These are phyloP conservation scores for Apiotrichum porosum DNA, from an alignment of 1,284 basidiomycete species.

Conservation along the genomic window DNA sequence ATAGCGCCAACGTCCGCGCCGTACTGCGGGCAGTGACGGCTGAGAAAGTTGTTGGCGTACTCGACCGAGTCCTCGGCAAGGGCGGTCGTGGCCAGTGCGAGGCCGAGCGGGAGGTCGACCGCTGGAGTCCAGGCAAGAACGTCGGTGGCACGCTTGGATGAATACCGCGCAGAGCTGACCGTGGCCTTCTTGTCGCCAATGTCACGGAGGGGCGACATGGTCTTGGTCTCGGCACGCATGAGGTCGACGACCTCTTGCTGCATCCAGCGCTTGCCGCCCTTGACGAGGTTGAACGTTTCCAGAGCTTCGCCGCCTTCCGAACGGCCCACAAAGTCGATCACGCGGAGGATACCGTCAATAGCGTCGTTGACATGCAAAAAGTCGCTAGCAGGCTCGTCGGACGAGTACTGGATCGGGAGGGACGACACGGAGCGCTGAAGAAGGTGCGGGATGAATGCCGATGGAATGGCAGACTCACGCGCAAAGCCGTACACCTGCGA, in stretches of 20 bases:
- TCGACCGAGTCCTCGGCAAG: conserved; percentile 24
- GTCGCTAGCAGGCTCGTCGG: conserved; percentile 30
- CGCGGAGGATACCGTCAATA: conserved; percentile 24
- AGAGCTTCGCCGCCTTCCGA: background rate
- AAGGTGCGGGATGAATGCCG: conserved; percentile 37
- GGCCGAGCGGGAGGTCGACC: conserved; percentile 23
- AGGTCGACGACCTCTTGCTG: conserved; percentile 34
- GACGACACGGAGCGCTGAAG: conserved; percentile 38
- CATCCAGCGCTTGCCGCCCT: conserved; percentile 35
- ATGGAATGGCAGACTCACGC: conserved; percentile 23
- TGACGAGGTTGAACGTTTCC: conserved; percentile 36
- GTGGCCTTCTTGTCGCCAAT: conserved; percentile 24
- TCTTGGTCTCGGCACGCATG: conserved; percentile 30
- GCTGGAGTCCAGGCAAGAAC: conserved; percentile 29
- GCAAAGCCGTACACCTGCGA: conserved; percentile 43
- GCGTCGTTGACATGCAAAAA: conserved; percentile 43
- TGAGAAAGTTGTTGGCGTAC: conserved; percentile 30
- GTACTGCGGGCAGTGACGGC: conserved; percentile 23
- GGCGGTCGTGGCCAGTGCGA: conserved; percentile 21
- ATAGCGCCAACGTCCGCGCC: background rate
- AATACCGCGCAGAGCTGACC: conserved; percentile 13
- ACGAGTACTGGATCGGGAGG: conserved; percentile 40
- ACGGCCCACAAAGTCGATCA: conserved; percentile 12
- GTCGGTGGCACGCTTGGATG: conserved; percentile 9
- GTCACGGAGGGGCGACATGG: conserved; percentile 39